Base-by-base conservation (phyloP, 1,284 basidiomycete genomes). In the Naganishia cerealis region DNA sequence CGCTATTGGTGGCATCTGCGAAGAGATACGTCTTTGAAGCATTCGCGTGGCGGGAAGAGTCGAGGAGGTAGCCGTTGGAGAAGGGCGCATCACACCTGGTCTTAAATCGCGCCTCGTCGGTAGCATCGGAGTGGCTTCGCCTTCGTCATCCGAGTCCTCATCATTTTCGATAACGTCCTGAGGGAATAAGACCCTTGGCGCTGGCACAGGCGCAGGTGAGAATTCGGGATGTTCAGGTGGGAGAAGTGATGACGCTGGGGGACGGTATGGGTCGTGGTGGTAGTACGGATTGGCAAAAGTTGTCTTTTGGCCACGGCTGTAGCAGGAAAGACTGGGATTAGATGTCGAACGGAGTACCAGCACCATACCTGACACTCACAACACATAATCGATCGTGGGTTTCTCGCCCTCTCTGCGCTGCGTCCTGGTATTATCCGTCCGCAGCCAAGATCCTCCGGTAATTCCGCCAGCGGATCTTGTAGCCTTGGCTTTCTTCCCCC, bases 261-360 rank as follows among this genome's bases (percentile, higher is more conserved):
- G 61, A 33, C 48, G 61, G 24, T 63, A 63, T 10, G 61, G 61
- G 33, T 63, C 61, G 43, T 63, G 50, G 26, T 39, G 55, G 43
- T 65, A 72, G 65, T 67, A 69, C 15, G 71, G 71, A 48, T 72
- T 72, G 16, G 69, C 69, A 39, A 72, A 72, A 21, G 66, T 61
- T 29, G 69, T 72, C 50, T 72, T 72, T n/a, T 66, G 62, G 24
- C 71, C 71, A 24, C 71, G 71, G 67, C 70, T 71, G 53, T 5
- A 38, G 9, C 12, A 38, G 21, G 16, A 36, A 21, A n/a, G 40
- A 26, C 8, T 18, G 26, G 26, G 40, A 53, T 21, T 18, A 50
- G 24, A 3, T 18, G 38, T 24, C 9, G 21, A 24, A 24, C 21
- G n/a, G 42, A 29, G 4, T 18, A 53, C 10, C 12, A 54, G 16